phyloP scores from a whole-genome alignment of 352 stramenopile genomes.

The Phytopythium ostracodes region DNA sequence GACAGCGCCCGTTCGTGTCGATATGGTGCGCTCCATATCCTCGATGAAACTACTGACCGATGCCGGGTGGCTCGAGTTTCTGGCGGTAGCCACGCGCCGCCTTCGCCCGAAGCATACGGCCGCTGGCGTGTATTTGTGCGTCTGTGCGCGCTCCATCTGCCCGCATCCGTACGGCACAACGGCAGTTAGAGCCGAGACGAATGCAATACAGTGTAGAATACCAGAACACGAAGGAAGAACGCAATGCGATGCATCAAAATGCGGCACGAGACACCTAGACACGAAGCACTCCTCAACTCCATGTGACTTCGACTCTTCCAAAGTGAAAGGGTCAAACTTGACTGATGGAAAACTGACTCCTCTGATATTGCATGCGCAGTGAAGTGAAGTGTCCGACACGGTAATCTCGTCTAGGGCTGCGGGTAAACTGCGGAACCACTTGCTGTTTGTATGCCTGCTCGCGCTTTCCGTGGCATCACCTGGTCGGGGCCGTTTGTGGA shows the following conservation, averaged over 20 bases:
- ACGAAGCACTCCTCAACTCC: too few relatives aligned
- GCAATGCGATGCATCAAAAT: too few relatives aligned
- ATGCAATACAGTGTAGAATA: too few relatives aligned
- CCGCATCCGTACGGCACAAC: not conserved
- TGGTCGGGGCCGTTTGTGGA: constrained; percentile 5
- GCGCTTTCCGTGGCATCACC: constrained; percentile 7
- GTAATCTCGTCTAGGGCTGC: not conserved
- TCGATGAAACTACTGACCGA: too few relatives aligned
- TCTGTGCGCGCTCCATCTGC: not conserved
- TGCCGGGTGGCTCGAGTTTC: too few relatives aligned
- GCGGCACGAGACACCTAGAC: too few relatives aligned
- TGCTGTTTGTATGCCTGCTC: not conserved
- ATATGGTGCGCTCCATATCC: not conserved
- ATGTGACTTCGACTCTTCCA: too few relatives aligned
- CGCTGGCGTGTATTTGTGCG: not conserved
- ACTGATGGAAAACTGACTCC: constrained; percentile 7
- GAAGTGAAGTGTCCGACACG: not conserved
- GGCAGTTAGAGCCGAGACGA: not conserved
- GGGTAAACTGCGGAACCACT: not conserved
- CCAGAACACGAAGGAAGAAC: too few relatives aligned
- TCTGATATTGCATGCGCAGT: not conserved
- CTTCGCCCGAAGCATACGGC: not conserved
- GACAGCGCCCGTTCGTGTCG: not conserved
- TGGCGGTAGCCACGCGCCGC: not conserved
- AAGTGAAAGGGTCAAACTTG: not conserved